phyloP scores from a whole-genome alignment of 306 rosid genomes.

The Rosa chinensis region DNA sequence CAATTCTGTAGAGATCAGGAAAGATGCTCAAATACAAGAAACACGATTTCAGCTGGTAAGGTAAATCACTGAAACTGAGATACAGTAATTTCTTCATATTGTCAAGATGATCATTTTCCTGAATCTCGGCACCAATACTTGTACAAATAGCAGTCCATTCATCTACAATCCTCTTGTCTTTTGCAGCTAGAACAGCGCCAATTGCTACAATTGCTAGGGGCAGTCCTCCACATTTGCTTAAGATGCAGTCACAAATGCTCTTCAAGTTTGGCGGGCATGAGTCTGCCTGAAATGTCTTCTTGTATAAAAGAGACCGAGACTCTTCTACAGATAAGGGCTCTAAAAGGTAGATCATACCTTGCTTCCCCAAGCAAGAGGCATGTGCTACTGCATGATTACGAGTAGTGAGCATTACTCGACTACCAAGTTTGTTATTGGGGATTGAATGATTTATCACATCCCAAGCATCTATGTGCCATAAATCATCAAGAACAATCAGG shows the following conservation, averaged over 20 bases:
- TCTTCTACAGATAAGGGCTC: conserved; percentile 41
- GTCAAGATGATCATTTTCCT: conserved; percentile 39
- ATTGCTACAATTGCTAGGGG: conserved; percentile 70
- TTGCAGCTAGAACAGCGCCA: conserved; percentile 48
- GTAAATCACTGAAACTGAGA: conserved; percentile 59
- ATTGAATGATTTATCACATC: conserved; percentile 49
- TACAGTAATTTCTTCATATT: conserved; percentile 46
- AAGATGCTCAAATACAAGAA: conserved; percentile 52
- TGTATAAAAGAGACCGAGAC: conserved; percentile 49
- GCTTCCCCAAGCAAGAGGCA: conserved; percentile 23
- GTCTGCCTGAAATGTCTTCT: conserved; percentile 42
- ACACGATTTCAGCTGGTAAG: conserved; percentile 59
- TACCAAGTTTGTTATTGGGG: conserved; percentile 43
- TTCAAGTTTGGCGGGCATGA: conserved; percentile 45
- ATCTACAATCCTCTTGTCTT: conserved; percentile 38
- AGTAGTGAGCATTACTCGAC: conserved; percentile 56
- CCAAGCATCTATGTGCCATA: conserved; percentile 50
- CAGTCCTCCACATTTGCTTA: conserved; percentile 56
- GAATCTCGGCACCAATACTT: conserved; percentile 38
- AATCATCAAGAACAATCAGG: conserved; percentile 52
- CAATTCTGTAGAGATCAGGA: conserved; percentile 36
- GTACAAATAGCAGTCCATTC: conserved; percentile 43
- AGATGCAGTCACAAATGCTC: conserved; percentile 25
- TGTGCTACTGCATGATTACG: conserved; percentile 40
- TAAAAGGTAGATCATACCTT: conserved; percentile 32